Percentiles rank a stretch among this genome's conserved stretches.
Evolutionary conservation across 495 filamentous ascomycete genomes (phyloP).

Genomic region (Penicillium arizonense): DNA sequence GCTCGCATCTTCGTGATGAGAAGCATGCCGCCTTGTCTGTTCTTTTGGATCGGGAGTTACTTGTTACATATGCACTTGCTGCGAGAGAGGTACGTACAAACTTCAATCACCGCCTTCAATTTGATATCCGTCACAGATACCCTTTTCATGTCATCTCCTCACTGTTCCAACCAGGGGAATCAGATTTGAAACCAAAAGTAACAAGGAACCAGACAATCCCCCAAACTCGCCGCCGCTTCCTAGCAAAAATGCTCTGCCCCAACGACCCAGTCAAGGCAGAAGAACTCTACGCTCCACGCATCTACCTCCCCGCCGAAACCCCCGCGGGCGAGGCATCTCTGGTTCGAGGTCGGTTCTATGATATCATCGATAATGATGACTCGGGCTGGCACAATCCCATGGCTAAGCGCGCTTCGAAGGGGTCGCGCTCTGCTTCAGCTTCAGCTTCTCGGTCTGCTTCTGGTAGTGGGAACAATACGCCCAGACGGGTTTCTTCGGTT

Average conservation of each 20-base stretch:
- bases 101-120: not conserved
- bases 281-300: constrained; percentile 28
- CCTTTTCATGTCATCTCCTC: not conserved
- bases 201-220: constrained; percentile 32
- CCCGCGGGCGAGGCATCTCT: not conserved
- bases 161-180: not conserved
- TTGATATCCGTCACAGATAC: not conserved
- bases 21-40: constrained; percentile 37
- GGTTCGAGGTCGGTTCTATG: not conserved
- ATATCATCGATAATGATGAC: constrained; percentile 16
- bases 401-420: constrained; percentile 1
- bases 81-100: constrained; percentile 28
- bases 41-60: constrained; percentile 33
- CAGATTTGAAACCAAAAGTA: not conserved
- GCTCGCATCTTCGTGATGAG: constrained; percentile 29
- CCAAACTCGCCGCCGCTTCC: constrained; percentile 39
- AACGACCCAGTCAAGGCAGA: constrained; percentile 28
- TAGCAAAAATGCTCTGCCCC: constrained; percentile 32
- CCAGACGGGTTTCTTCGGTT: not conserved
- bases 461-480: not conserved
- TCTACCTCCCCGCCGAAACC: constrained; percentile 17
- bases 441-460: not conserved
- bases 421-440: constrained; percentile 6
- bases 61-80: constrained; percentile 34
- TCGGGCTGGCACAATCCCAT: constrained; percentile 18